Conservation (phyloP, 2,329 filamentous ascomycete genomes). For the Orbilia javanica region DNA sequence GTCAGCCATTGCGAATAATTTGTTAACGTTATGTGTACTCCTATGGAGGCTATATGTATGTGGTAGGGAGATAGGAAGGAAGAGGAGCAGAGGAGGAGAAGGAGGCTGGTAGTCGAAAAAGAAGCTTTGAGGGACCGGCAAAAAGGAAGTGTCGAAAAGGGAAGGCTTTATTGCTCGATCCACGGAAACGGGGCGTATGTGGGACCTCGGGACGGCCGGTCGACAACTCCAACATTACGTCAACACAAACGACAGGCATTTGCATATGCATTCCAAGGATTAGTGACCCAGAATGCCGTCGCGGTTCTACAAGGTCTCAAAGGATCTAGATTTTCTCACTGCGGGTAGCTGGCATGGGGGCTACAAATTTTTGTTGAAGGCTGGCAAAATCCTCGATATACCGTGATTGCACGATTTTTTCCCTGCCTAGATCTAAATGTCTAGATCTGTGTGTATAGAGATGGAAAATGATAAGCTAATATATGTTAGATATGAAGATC, state of each 20-base stretch:
- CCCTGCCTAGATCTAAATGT: too few species aligned
- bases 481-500: too few species aligned
- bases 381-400: neutral
- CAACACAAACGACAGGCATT: conserved; percentile 13
- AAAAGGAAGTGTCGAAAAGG: conserved; percentile 28
- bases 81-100: neutral
- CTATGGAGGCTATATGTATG: too few species aligned
- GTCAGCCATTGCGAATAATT: neutral
- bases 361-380: neutral
- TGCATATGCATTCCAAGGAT: too few species aligned
- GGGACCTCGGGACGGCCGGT: conserved; percentile 4
- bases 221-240: conserved; percentile 1
- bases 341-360: neutral
- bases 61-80: neutral
- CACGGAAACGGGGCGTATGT: conserved; percentile 6
- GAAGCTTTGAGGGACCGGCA: conserved; percentile 13
- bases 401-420: too few species aligned
- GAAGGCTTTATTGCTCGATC: neutral
- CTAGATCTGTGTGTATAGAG: too few species aligned
- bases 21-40: neutral
- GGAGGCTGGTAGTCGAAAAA: neutral
- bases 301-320: neutral
- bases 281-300: neutral
- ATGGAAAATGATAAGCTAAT: too few species aligned
- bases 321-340: neutral